phyloP scores from a whole-genome alignment of 169 alveolate genomes.

The Theileria equi region DNA sequence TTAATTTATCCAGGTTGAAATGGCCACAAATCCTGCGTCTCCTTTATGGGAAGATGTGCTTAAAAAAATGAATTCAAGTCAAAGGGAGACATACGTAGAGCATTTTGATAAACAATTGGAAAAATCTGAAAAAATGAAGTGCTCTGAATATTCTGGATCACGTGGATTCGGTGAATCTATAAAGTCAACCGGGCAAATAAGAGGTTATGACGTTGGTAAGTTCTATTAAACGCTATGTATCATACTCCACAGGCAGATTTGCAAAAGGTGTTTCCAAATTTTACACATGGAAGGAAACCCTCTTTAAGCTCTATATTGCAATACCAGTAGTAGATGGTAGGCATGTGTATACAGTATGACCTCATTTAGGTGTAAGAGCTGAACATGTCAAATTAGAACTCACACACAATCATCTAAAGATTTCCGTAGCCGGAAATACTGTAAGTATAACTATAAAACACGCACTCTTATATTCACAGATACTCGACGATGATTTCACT shows the following conservation, averaged over 20 bases:
- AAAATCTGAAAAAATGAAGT: conserved; percentile 19
- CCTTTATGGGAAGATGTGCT: conserved; percentile 63
- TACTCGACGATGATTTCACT: conserved; percentile 57
- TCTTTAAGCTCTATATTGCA: conserved; percentile 53
- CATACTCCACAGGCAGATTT: conserved; percentile 1
- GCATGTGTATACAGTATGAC: neutral
- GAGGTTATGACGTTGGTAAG: conserved; percentile 60
- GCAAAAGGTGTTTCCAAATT: conserved; percentile 31
- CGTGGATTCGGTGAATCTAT: conserved; percentile 54
- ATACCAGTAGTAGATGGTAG: conserved; percentile 58
- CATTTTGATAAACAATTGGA: conserved; percentile 56
- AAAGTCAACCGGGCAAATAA: conserved; percentile 50
- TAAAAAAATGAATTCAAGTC: conserved; percentile 28
- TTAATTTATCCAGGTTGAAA: conserved; percentile 28
- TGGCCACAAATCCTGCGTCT: conserved; percentile 47
- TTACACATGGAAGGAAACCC: conserved; percentile 57
- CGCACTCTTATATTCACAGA: neutral
- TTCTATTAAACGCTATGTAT: neutral
- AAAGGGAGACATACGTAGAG: conserved; percentile 56
- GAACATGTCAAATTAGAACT: conserved; percentile 52
- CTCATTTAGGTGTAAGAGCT: conserved; percentile 32
- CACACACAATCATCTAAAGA: conserved; percentile 22
- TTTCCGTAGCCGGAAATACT: conserved; percentile 29
- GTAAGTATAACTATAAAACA: conserved; percentile 3
- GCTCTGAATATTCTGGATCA: conserved; percentile 58